These are phyloP conservation scores for Geotrichum aggregatum DNA, from an alignment of 1,139 yeast species.

Conservation along the genomic window DNA sequence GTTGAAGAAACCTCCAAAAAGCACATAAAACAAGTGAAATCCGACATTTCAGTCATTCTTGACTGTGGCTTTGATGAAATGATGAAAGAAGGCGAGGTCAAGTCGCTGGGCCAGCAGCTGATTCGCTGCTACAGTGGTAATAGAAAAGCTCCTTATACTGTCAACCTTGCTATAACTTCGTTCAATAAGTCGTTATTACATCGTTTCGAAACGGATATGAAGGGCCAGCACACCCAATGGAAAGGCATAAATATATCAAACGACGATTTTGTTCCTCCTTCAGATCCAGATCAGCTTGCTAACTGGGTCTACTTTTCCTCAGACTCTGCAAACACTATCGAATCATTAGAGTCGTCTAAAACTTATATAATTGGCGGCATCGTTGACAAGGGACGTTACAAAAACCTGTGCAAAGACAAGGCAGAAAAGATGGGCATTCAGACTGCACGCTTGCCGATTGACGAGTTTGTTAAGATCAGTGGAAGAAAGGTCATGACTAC, in stretches of 20 bases:
- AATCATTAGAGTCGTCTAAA: slow-evolving; percentile 57
- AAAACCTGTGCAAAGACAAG: slow-evolving; percentile 72
- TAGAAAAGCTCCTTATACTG: slow-evolving; percentile 56
- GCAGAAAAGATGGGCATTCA: slow-evolving; percentile 68
- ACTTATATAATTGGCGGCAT: slow-evolving; percentile 93
- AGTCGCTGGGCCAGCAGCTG: slow-evolving; percentile 74
- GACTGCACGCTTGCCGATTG: slow-evolving; percentile 83
- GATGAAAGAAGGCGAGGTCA: slow-evolving; percentile 75
- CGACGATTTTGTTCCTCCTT: slow-evolving; percentile 41
- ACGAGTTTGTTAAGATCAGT: slow-evolving; percentile 71
- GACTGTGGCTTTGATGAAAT: slow-evolving; percentile 90
- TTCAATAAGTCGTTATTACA: slow-evolving; percentile 61
- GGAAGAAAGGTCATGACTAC: slow-evolving; percentile 91
- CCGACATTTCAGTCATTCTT: slow-evolving; percentile 50
- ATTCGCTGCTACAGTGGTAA: slow-evolving; percentile 78
- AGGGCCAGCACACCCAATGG: slow-evolving; percentile 62
- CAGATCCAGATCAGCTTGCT: slow-evolving; percentile 7
- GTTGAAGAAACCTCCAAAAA: slow-evolving; percentile 21
- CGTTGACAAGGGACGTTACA: slow-evolving; percentile 91
- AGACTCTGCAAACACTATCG: slow-evolving; percentile 70
- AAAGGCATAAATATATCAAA: slow-evolving; percentile 52
- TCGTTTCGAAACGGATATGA: slow-evolving; percentile 63
- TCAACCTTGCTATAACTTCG: slow-evolving; percentile 59
- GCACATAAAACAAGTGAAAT: slow-evolving; percentile 13
- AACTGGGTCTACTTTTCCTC: slow-evolving; percentile 74